Evolutionary conservation across 352 stramenopile species (phyloP), one percentile per base, ranked within the genome.

Genomic region (Thraustochytrium sp.): DNA sequence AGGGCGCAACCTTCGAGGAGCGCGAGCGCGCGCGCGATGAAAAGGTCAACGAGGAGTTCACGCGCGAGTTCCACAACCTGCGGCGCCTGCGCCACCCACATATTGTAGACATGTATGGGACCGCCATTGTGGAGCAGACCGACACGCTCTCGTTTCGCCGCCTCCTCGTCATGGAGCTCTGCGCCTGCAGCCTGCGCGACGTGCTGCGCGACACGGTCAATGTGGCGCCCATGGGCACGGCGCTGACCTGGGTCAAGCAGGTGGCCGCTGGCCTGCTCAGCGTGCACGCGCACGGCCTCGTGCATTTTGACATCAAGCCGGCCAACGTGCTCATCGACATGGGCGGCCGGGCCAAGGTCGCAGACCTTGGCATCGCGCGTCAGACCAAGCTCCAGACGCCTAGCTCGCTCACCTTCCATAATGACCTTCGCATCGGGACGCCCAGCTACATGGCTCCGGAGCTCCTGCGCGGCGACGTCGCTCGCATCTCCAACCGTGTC

Each of bases 401-500:
- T 8, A 62, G 26, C 36, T 76, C 75, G 31, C 44, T 84, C 40
- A 76, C 75, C n/a, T 80, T 80, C 34, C 31, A 46, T 31, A 76
- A 64, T 36, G 31, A 46, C 2, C 18, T 46, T 8, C 55, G 61
- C 38, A 54, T 73, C 56, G 75, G 75, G 5, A 84, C 75, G 29
- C 75, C 75, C 8, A 49, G 34, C 49, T 84, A 76, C 46, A 84
- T 84, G 75, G 55, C 75, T 2, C 75, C 75, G 5, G 75, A 84
- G 46, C 40, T 84, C 8, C 29, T 84, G 23, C 40, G 61, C 13
- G 75, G 34, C 8, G 75, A 84, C 38, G 44, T 84, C 11, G 59
- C 23, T 11, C 55, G 55, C 23, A 84, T 96, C 76, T 96, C 91
- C 34, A 96, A 96, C 82, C 89, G 88, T 0, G 92, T 97, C 42